Percentiles rank a stretch among this genome's conserved stretches.
Evolutionary conservation across 108 stramenopile genomes (phyloP).

Genomic region (Skeletonema tropicum): DNA sequence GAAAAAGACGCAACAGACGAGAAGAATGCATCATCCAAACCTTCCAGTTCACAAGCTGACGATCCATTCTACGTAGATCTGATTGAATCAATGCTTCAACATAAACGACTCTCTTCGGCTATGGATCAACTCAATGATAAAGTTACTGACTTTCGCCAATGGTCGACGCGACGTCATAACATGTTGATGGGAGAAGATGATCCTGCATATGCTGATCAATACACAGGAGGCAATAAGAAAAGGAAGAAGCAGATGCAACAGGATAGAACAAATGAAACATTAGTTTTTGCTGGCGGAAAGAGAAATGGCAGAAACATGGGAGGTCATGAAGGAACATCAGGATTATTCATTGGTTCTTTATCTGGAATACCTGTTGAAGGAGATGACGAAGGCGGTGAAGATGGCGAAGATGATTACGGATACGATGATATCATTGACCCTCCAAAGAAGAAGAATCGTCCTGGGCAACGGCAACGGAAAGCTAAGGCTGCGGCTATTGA

Average conservation of each 20-base stretch:
- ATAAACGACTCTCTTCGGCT: constrained; percentile 59
- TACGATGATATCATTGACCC: constrained; percentile 12
- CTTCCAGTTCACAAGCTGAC: constrained; percentile 20
- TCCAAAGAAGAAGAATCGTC: constrained; percentile 72
- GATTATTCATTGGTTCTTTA: constrained; percentile 51
- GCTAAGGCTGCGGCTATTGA: constrained; percentile 79
- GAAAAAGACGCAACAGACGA: constrained; percentile 4
- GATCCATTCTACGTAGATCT: constrained; percentile 39
- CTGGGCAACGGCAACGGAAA: constrained; percentile 79
- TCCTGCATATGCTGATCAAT: constrained; percentile 3
- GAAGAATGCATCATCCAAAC: constrained; percentile 5
- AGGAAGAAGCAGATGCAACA: constrained; percentile 44
- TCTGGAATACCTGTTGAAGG: constrained; percentile 40
- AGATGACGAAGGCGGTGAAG: constrained; percentile 26
- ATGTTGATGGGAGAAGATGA: constrained; percentile 12
- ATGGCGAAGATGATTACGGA: constrained; percentile 23
- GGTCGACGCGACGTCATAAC: constrained; percentile 51
- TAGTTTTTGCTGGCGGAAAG: constrained; percentile 32
- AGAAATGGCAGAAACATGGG: constrained; percentile 21
- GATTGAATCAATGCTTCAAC: constrained; percentile 59
- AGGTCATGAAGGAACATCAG: constrained; percentile 45
- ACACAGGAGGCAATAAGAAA: not conserved
- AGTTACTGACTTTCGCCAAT: constrained; percentile 71
- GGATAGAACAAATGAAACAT: constrained; percentile 29
- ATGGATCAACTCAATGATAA: constrained; percentile 73